phyloP scores from a whole-genome alignment of 768 basidiomycete species.

The Leccinellum rugosiceps region DNA sequence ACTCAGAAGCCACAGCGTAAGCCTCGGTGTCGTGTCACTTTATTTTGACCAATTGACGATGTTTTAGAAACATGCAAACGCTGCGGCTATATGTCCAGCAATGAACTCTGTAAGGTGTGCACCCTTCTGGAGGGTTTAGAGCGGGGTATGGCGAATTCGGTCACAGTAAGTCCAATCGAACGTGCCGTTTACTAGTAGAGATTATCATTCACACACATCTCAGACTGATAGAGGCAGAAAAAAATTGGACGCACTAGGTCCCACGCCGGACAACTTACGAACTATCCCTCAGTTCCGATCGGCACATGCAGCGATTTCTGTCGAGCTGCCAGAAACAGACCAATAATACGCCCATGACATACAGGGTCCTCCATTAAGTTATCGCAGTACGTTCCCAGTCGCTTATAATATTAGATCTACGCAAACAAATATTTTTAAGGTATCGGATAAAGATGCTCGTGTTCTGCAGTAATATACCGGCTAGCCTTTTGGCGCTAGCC shows the following conservation, averaged over 20 bases:
- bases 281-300: conserved; percentile 71
- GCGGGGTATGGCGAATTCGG: conserved; percentile 66
- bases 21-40: conserved; percentile 26
- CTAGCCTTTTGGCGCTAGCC: conserved; percentile 3
- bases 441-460: not conserved
- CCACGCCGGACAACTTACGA: conserved; percentile 63
- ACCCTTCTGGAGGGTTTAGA: conserved; percentile 88
- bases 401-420: conserved; percentile 1
- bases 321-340: conserved; percentile 34
- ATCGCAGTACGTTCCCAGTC: not conserved
- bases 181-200: not conserved
- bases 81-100: conserved; percentile 95
- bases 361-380: not conserved
- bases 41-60: not conserved
- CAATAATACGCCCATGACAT: not conserved
- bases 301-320: conserved; percentile 37
- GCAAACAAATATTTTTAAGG: not conserved
- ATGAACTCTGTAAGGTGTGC: conserved; percentile 95
- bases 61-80: conserved; percentile 81
- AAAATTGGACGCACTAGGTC: conserved; percentile 56
- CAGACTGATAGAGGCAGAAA: conserved; percentile 69
- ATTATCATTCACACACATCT: conserved; percentile 4
- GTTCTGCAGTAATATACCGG: not conserved
- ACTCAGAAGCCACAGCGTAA: conserved; percentile 82
- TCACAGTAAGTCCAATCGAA: conserved; percentile 49